phyloP scores from a whole-genome alignment of 108 stramenopile species.

The Fistulifera solaris region DNA sequence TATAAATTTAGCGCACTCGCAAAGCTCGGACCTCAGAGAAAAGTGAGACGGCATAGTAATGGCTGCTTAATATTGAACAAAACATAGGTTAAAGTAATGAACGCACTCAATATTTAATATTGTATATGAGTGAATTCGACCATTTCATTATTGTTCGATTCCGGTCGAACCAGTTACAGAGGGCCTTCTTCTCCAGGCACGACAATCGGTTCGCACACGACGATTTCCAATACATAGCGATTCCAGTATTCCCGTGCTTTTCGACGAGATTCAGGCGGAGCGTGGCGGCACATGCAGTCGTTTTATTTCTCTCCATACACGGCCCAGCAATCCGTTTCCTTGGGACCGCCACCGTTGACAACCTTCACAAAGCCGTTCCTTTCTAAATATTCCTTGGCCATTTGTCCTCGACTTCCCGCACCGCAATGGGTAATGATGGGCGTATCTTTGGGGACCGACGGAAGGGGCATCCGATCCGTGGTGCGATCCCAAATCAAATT shows the following conservation, averaged over 20 bases:
- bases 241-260: slow-evolving; percentile 78
- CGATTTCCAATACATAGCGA: slow-evolving; percentile 75
- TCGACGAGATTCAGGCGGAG: slow-evolving; percentile 51
- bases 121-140: too few relatives aligned
- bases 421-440: slow-evolving; percentile 88
- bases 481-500: slow-evolving; percentile 61
- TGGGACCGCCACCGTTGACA: slow-evolving; percentile 82
- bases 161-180: slow-evolving; percentile 28
- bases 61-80: too few relatives aligned
- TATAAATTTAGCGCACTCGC: too few relatives aligned
- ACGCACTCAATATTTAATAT: too few relatives aligned
- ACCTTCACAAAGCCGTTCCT: slow-evolving; percentile 77
- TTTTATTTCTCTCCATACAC: slow-evolving; percentile 70
- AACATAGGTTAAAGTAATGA: too few relatives aligned
- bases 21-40: too few relatives aligned
- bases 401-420: slow-evolving; percentile 75
- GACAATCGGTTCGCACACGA: slow-evolving; percentile 66
- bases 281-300: too few relatives aligned
- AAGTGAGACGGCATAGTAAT: too few relatives aligned
- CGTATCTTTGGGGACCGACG: slow-evolving; percentile 38
- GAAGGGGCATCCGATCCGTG: slow-evolving; percentile 41
- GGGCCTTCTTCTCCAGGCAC: slow-evolving; percentile 42
- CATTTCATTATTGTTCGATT: too few relatives aligned
- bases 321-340: slow-evolving; percentile 77
- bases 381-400: slow-evolving; percentile 74